phyloP scores from a whole-genome alignment of 805 yeast genomes.

The Danielozyma ontarioensis region DNA sequence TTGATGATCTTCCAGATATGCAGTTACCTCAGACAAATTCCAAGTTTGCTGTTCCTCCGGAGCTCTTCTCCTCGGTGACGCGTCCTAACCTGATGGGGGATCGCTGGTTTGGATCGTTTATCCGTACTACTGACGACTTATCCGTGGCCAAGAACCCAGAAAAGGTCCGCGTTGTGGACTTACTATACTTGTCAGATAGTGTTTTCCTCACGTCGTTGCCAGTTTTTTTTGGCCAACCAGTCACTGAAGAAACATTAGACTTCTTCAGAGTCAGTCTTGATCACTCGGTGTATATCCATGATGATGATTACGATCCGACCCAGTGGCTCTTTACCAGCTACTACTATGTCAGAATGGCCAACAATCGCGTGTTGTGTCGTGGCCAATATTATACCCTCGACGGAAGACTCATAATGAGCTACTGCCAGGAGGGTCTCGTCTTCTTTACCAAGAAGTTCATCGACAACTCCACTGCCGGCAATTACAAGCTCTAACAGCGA shows the following conservation, averaged over 20 bases:
- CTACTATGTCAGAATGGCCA: slow-evolving; percentile 24
- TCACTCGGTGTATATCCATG: slow-evolving; percentile 32
- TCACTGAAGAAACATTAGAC: slow-evolving; percentile 7
- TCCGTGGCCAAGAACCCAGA: background rate
- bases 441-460: slow-evolving; percentile 4
- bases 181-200: slow-evolving; percentile 23
- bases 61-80: slow-evolving; percentile 7
- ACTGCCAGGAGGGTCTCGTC: slow-evolving; percentile 13
- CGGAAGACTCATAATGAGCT: slow-evolving; percentile 23
- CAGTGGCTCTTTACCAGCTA: slow-evolving; percentile 32
- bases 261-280: slow-evolving; percentile 36
- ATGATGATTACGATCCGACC: slow-evolving; percentile 29
- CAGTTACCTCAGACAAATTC: slow-evolving; percentile 9
- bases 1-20: slow-evolving; percentile 8
- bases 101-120: background rate
- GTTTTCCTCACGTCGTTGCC: slow-evolving; percentile 24
- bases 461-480: slow-evolving; percentile 1
- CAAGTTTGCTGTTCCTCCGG: slow-evolving; percentile 9
- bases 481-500: background rate
- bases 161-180: background rate
- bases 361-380: slow-evolving; percentile 29
- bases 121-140: background rate
- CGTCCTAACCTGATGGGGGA: too few species aligned
- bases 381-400: slow-evolving; percentile 21
- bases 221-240: slow-evolving; percentile 11